These are phyloP conservation scores for Phytopythium chamaehyphon DNA, from an alignment of 352 stramenopile genomes.

Conservation along the genomic window DNA sequence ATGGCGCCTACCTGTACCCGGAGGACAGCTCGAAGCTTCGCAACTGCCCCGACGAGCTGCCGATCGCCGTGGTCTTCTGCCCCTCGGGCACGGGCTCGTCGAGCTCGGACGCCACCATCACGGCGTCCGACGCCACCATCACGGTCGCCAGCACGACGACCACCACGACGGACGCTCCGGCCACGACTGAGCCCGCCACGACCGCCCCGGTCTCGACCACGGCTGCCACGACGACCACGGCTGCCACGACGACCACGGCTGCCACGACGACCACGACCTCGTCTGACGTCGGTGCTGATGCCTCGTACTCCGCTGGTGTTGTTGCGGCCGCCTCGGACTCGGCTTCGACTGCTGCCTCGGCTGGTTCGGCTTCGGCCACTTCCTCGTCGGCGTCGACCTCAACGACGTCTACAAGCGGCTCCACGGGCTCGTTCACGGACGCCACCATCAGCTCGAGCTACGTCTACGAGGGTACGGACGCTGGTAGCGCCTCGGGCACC, in stretches of 20 bases:
- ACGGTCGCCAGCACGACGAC: conserved; percentile 4
- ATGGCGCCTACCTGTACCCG: conserved; percentile 49
- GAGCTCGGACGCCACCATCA: conserved; percentile 10
- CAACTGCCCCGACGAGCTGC: conserved; percentile 33
- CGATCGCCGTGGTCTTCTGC: conserved; percentile 45
- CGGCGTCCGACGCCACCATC: conserved; percentile 6
- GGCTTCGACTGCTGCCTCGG: conserved; percentile 8
- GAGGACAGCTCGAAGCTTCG: conserved; percentile 45
- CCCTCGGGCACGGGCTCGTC: conserved; percentile 18
- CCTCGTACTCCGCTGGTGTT: conserved; percentile 10
- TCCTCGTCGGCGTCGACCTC: conserved; percentile 11
- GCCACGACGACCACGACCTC: conserved; percentile 9
- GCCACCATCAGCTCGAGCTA: conserved; percentile 49
- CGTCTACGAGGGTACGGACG: conserved; percentile 31
- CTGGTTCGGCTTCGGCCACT: conserved; percentile 6
- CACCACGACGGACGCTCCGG: conserved; percentile 7
- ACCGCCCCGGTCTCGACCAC: conserved; percentile 9
- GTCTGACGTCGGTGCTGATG: conserved; percentile 15
- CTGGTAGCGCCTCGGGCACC: conserved; percentile 30
- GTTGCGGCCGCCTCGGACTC: conserved; percentile 9
- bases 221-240: conserved; percentile 10
- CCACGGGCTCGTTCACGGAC: conserved; percentile 22
- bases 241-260: conserved; percentile 7
- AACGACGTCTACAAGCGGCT: conserved; percentile 6
- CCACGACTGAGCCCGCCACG: conserved; percentile 1